These are phyloP conservation scores for Botrytis sinoallii DNA, from an alignment of 2,329 filamentous ascomycete genomes.

Conservation along the genomic window DNA sequence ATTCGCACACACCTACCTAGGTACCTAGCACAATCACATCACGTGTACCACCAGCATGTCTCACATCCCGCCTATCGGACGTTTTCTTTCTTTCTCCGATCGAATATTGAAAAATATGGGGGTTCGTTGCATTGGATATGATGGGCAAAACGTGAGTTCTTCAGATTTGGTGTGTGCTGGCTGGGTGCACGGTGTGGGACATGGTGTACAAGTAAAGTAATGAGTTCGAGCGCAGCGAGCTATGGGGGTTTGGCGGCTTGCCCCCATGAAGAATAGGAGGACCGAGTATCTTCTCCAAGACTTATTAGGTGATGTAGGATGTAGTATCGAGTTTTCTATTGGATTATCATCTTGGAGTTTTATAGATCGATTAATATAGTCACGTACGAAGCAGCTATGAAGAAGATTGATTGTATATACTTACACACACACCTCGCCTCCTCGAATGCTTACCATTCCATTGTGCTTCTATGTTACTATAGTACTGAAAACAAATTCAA, in stretches of 20 bases:
- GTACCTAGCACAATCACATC: background rate
- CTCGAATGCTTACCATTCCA: background rate
- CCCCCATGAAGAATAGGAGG: background rate
- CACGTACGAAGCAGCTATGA: background rate
- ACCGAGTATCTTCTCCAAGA: background rate
- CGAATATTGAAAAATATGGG: background rate
- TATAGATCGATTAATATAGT: background rate
- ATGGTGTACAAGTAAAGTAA: too few species aligned
- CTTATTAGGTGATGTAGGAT: background rate
- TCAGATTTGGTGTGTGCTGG: background rate
- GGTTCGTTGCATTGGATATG: background rate
- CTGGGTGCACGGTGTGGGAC: background rate
- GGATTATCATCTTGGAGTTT: too few species aligned
- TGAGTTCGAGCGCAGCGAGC: background rate
- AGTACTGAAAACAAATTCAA: too few species aligned
- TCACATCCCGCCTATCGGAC: background rate
- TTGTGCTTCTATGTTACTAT: too few species aligned
- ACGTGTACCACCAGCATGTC: background rate
- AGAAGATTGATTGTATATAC: background rate
- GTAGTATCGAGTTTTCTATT: background rate
- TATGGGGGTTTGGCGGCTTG: background rate
- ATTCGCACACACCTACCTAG: background rate
- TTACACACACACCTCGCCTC: background rate
- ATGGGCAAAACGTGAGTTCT: background rate
- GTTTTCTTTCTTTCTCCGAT: background rate